Conservation (phyloP, 768 basidiomycete species). For the Grammothele lineata region DNA sequence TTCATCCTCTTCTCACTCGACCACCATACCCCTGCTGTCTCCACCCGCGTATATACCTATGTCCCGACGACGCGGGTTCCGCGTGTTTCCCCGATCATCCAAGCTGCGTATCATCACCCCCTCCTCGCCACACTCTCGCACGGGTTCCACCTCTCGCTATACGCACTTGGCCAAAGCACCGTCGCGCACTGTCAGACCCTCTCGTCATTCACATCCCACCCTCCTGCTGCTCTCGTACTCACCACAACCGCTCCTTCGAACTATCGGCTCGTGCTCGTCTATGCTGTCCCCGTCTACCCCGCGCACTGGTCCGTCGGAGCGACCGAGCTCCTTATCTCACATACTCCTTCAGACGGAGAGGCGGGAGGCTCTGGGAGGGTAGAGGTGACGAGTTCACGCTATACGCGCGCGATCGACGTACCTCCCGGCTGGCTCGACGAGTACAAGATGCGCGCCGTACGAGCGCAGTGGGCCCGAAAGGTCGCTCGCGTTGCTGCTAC, state of each 20-base stretch:
- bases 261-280: conserved; percentile 74
- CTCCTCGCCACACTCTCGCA: conserved; percentile 69
- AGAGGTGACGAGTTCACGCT: conserved; percentile 53
- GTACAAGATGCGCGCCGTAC: conserved; percentile 53
- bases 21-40: conserved; percentile 37
- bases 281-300: conserved; percentile 76
- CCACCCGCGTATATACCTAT: conserved; percentile 43
- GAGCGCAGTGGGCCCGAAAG: conserved; percentile 78
- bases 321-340: conserved; percentile 71
- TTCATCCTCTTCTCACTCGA: conserved; percentile 57
- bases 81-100: conserved; percentile 46
- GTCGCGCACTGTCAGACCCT: conserved; percentile 62
- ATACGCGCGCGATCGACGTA: conserved; percentile 64
- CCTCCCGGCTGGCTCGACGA: conserved; percentile 72
- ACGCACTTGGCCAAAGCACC: conserved; percentile 53
- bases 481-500: conserved; percentile 64
- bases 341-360: conserved; percentile 1
- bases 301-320: conserved; percentile 76
- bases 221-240: conserved; percentile 76
- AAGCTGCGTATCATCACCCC: conserved; percentile 75
- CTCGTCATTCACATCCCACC: conserved; percentile 73
- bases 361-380: conserved; percentile 32
- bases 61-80: conserved; percentile 36
- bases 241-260: conserved; percentile 52
- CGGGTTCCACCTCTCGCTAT: conserved; percentile 66